Evolutionary conservation across 495 filamentous ascomycete species (phyloP), one percentile per base, ranked within the genome.

Genomic region (Podospora australis): DNA sequence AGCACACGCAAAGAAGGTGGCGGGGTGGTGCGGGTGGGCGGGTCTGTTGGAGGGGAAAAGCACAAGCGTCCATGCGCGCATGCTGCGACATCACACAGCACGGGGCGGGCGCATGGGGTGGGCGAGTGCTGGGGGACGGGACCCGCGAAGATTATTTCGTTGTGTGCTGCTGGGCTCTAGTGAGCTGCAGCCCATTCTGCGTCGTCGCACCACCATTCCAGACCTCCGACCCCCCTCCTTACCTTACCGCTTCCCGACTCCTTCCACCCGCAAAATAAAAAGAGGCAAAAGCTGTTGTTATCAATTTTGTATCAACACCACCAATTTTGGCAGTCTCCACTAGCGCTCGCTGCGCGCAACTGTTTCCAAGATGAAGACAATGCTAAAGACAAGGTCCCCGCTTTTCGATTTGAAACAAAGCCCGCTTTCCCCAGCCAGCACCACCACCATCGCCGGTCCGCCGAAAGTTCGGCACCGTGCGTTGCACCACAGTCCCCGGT

Each of bases 361-460:
- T 16, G 49, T 26, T 36, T 29, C 20, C 51, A 53, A 51, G 47
- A 68, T 68, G 63, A 65, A 60, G 55, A 65, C 62, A 53, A 69
- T 70, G 60, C 56, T 69, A 39, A 79, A 68, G 56, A 71, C 80
- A 67, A 76, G 72, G 79, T 83, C 70, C 59, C 71, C 64, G 48
- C 50, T 58, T 60, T 58, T 50, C 54, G 39, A 49, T 43, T 59
- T 53, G 22, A 34, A 45, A 32, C 39, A 38, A 39, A 28, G 30
- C 19, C 42, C 38, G 32, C 52, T 13, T 39, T 24, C 19, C 46
- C 32, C 16, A 30, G 26, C 6, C 6, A 6, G 26, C 6, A 10
- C 34, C 34, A 5, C 13, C 11, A 5, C 20, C 20, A 43, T 21
- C 19, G 28, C 23, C 34, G 29, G 34, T 43, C 32, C 42, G 59